phyloP scores from a whole-genome alignment of 164 flowering plant genomes.

The Stephania yunnanensis region DNA sequence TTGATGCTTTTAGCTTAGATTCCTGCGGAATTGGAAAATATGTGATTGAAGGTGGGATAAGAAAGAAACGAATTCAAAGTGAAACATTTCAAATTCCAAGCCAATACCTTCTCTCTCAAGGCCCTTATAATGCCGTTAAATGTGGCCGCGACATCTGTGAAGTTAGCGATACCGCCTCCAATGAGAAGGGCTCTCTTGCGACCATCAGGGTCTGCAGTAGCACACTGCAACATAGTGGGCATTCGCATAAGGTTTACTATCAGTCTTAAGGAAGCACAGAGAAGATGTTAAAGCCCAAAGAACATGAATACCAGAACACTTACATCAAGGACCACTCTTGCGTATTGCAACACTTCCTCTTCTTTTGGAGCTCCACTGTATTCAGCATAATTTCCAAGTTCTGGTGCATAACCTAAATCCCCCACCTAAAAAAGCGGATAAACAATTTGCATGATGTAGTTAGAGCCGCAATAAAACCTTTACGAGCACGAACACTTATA shows the following conservation, averaged over 20 bases:
- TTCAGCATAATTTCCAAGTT: constrained; percentile 97
- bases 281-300: background rate
- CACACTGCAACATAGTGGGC: constrained; percentile 52
- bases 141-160: constrained; percentile 82
- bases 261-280: background rate
- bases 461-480: background rate
- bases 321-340: constrained; percentile 95
- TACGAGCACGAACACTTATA: background rate
- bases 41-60: constrained; percentile 8
- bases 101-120: constrained; percentile 69
- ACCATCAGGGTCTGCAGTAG: constrained; percentile 78
- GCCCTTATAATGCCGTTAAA: constrained; percentile 79
- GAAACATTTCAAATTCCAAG: constrained; percentile 5
- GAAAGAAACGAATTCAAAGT: background rate
- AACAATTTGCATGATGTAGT: background rate
- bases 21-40: constrained; percentile 42
- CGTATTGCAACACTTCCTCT: constrained; percentile 90
- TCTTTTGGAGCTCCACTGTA: constrained; percentile 98
- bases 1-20: constrained; percentile 75
- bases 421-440: constrained; percentile 51
- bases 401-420: constrained; percentile 87
- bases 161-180: constrained; percentile 90
- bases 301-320: constrained; percentile 13
- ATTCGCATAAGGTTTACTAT: background rate
- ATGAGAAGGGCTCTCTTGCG: constrained; percentile 69